Percentiles rank a stretch among this genome's conserved stretches.
Evolutionary conservation across 768 basidiomycete species (phyloP).

Genomic region (Leucocoprinus birnbaumii): DNA sequence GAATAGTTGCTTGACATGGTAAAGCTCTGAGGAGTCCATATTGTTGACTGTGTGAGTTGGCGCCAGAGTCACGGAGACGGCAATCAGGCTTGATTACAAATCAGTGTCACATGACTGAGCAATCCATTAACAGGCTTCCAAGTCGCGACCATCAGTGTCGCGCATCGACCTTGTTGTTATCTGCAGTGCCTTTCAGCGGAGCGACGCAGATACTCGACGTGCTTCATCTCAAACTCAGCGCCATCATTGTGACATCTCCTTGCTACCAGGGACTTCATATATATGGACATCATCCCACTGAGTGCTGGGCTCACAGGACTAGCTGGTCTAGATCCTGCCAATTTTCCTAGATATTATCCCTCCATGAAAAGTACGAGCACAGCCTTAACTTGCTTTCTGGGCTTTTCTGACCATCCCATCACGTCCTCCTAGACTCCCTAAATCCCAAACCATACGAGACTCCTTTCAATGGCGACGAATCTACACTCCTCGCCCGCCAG

Average conservation of each 20-base stretch:
- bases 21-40: constrained; percentile 31
- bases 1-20: constrained; percentile 55
- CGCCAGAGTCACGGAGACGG: neutral
- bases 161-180: neutral
- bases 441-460: constrained; percentile 12
- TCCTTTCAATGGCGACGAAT: constrained; percentile 13
- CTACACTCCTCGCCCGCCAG: constrained; percentile 20
- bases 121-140: neutral
- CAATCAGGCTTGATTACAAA: neutral
- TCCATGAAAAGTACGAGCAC: constrained; percentile 15
- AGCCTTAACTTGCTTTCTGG: neutral
- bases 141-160: neutral
- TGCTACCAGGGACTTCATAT: no score
- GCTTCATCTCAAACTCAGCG: neutral
- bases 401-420: neutral
- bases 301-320: constrained; percentile 18
- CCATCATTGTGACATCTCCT: neutral
- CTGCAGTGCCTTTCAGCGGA: neutral
- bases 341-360: neutral
- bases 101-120: constrained; percentile 2
- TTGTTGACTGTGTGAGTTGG: no score
- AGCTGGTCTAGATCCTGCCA: constrained; percentile 28
- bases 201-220: neutral
- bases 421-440: neutral
- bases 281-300: no score